Base-by-base conservation (phyloP, 148 eudicot genomes). In the Talinum fruticosum region DNA sequence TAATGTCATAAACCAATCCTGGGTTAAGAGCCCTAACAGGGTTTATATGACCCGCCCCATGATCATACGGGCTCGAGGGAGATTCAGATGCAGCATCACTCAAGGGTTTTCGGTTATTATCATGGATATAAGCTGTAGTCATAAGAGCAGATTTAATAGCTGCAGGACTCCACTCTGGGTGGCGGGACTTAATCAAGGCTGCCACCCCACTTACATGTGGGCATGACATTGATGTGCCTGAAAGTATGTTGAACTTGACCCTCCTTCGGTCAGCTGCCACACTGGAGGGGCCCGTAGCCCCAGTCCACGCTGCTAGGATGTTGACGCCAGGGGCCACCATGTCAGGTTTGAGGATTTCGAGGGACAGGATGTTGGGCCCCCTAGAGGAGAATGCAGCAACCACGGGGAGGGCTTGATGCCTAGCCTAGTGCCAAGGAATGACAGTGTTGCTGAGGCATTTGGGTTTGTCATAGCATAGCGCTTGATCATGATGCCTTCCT, bases 161-260 rank as follows among this genome's bases (percentile, higher is more conserved):
- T 0, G 98, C 90, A 0, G 98, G 98, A 41, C 96, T 91, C 98
- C 98, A 95, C 4, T 85, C 90, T 0, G 97, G 97, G 76, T 91
- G 97, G 41, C 88, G 79, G 2, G 96, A 86, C 78, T 92, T 92
- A 76, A 95, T 82, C 79, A 95, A 69, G 16, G 98, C 98, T 1
- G 96, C 98, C 33, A 95, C 89, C 19, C 98, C 98, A 29, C 98
- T 95, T 4, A 95, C 97, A 73, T 95, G 98, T 7, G 98, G 98
- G 76, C 97, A 92, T 2, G 98, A 95, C 98, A 95, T 95, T 1
- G 98, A 92, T 0, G 98, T 95, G 33, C 98, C 98, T 0, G 98
- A 95, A 12, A 95, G 76, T 36, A 95, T 86, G 36, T 95, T 95
- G 79, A 95, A 95, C 41, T 80, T 80, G 41, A 93, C 91, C 53